Conservation (phyloP, 495 filamentous ascomycete genomes). For the Cladorrhinum samala region DNA sequence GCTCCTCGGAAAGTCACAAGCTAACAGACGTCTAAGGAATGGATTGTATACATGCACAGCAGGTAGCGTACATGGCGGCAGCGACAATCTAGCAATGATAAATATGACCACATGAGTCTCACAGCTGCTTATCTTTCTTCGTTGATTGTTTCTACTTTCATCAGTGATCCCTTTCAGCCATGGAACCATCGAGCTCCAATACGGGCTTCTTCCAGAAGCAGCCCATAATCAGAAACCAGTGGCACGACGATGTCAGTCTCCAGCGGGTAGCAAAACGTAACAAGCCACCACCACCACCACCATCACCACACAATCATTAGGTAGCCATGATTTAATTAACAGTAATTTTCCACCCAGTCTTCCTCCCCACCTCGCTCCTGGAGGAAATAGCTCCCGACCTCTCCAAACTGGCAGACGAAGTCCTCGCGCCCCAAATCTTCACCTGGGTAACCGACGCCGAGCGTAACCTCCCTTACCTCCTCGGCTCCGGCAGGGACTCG, state of each 20-base stretch:
- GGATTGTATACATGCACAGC: too few relatives aligned
- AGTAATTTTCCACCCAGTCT: conserved; percentile 31
- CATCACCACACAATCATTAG: not conserved
- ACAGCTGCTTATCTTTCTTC: too few relatives aligned
- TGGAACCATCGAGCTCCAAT: conserved; percentile 42
- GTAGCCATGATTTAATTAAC: not conserved
- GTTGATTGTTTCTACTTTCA: too few relatives aligned
- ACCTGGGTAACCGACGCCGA: conserved; percentile 54
- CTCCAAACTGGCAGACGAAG: conserved; percentile 37
- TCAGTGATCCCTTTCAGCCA: too few relatives aligned
- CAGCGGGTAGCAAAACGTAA: conserved; percentile 38
- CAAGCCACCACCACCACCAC: conserved; percentile 2
- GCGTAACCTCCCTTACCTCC: conserved; percentile 49
- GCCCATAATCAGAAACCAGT: conserved; percentile 43
- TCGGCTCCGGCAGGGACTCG: conserved; percentile 39
- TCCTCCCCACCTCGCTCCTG: conserved; percentile 35
- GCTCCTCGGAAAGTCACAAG: too few relatives aligned
- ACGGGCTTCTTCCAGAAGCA: conserved; percentile 44
- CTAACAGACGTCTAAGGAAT: too few relatives aligned
- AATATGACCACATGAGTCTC: too few relatives aligned
- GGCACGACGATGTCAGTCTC: conserved; percentile 40
- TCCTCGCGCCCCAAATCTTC: conserved; percentile 41
- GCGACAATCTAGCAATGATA: too few relatives aligned
- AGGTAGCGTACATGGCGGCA: too few relatives aligned
- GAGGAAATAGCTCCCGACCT: conserved; percentile 34